phyloP scores from a whole-genome alignment of 192 early-diverging fungal genomes.

The Coemansia aciculifera region DNA sequence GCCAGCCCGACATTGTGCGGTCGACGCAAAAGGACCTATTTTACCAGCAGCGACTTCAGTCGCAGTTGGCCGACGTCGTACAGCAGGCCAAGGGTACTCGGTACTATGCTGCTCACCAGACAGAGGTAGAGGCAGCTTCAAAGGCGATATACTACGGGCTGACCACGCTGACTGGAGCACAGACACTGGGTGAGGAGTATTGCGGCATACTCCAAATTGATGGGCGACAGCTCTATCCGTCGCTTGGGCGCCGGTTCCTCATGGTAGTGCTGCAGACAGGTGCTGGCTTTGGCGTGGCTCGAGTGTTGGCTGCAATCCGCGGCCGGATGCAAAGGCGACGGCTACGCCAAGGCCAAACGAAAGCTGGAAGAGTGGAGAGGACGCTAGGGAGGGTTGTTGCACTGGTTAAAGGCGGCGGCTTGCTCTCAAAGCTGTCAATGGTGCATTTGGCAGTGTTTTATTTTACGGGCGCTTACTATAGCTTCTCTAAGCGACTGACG shows the following conservation, averaged over 20 bases:
- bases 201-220: constrained; percentile 82
- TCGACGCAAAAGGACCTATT: constrained; percentile 88
- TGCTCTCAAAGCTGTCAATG: constrained; percentile 32
- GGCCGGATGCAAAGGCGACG: constrained; percentile 28
- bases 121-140: constrained; percentile 61
- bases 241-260: constrained; percentile 35
- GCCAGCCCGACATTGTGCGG: constrained; percentile 84
- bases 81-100: constrained; percentile 64
- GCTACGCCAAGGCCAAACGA: background rate
- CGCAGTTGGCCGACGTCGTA: constrained; percentile 63
- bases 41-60: constrained; percentile 69
- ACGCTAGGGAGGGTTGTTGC: constrained; percentile 6
- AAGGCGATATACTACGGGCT: constrained; percentile 72
- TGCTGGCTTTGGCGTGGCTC: constrained; percentile 9
- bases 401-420: constrained; percentile 10
- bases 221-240: constrained; percentile 55
- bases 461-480: constrained; percentile 80
- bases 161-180: constrained; percentile 70
- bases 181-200: constrained; percentile 95
- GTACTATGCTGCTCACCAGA: constrained; percentile 61
- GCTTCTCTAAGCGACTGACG: constrained; percentile 74
- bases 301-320: constrained; percentile 16
- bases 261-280: constrained; percentile 42
- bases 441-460: constrained; percentile 89
- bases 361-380: constrained; percentile 2